Percentiles rank a stretch among this genome's conserved stretches.
Evolutionary conservation across 2,329 filamentous ascomycete genomes (phyloP).

Genomic region (Boeremia lycopersici): DNA sequence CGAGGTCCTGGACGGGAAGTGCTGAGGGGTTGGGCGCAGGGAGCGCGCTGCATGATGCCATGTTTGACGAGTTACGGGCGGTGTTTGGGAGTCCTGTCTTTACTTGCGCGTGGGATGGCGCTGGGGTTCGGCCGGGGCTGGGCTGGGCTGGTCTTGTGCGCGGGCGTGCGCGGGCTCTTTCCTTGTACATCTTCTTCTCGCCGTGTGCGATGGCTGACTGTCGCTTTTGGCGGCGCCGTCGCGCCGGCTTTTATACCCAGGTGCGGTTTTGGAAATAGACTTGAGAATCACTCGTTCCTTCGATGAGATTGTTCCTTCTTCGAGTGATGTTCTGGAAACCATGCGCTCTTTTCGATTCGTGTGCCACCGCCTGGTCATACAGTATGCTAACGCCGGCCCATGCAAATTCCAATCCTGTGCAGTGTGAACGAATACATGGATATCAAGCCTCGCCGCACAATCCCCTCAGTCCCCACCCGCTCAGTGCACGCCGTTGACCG

Average conservation of each 20-base stretch:
- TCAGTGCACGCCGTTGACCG: constrained; percentile 47
- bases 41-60: no score
- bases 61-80: constrained; percentile 2
- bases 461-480: neutral
- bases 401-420: neutral
- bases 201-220: no score
- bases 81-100: neutral
- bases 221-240: neutral
- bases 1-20: constrained; percentile 45
- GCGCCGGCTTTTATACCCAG: constrained; percentile 10
- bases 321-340: no score
- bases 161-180: neutral
- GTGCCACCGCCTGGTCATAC: neutral
- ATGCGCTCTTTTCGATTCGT: no score
- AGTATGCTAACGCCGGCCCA: constrained; percentile 3
- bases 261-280: constrained; percentile 11
- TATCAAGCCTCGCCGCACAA: neutral
- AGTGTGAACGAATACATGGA: neutral
- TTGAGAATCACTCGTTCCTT: neutral
- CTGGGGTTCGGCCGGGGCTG: no score
- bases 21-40: no score
- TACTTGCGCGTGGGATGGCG: neutral
- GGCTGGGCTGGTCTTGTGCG: no score
- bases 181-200: constrained; percentile 13
- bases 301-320: neutral